A percentile compares a stretch with the other conserved stretches of the same genome.
Conservation (phyloP, 129 eudicot species). For the Lactuca sativa region DNA sequence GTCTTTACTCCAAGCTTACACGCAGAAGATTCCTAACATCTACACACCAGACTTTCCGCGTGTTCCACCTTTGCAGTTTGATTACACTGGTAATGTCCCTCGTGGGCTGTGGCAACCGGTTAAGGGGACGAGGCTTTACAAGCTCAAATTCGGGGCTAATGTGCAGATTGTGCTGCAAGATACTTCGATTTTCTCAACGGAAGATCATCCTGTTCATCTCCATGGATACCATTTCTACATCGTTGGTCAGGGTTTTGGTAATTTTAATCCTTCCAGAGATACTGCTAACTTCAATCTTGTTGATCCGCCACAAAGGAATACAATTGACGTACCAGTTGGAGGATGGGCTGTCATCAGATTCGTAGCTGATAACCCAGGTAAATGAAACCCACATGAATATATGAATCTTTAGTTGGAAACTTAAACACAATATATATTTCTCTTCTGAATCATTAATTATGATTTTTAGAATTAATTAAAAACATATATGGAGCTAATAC, state of each 20-base stretch:
- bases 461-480: not conserved
- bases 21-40: constrained; percentile 56
- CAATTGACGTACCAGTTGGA: constrained; percentile 60
- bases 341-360: constrained; percentile 79
- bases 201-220: constrained; percentile 76
- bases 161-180: constrained; percentile 71
- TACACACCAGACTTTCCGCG: constrained; percentile 67
- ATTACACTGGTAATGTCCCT: constrained; percentile 75
- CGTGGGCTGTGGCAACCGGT: constrained; percentile 69
- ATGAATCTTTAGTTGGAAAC: constrained; percentile 2
- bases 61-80: constrained; percentile 59
- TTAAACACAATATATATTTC: not conserved
- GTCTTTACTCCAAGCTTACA: constrained; percentile 71
- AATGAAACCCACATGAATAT: not conserved
- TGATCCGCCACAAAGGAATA: constrained; percentile 72
- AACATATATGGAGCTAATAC: not conserved
- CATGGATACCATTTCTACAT: constrained; percentile 72
- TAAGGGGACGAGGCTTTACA: constrained; percentile 58
- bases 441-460: not conserved
- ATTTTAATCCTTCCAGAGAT: constrained; percentile 57
- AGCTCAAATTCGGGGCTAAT: constrained; percentile 53
- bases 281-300: constrained; percentile 56
- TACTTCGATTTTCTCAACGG: constrained; percentile 49
- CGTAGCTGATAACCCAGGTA: constrained; percentile 75
- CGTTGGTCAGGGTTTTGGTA: constrained; percentile 70